A percentile compares a stretch with the other conserved stretches of the same genome.
Evolutionary conservation across 805 yeast species (phyloP).

Genomic region (Lachancea thermotolerans): DNA sequence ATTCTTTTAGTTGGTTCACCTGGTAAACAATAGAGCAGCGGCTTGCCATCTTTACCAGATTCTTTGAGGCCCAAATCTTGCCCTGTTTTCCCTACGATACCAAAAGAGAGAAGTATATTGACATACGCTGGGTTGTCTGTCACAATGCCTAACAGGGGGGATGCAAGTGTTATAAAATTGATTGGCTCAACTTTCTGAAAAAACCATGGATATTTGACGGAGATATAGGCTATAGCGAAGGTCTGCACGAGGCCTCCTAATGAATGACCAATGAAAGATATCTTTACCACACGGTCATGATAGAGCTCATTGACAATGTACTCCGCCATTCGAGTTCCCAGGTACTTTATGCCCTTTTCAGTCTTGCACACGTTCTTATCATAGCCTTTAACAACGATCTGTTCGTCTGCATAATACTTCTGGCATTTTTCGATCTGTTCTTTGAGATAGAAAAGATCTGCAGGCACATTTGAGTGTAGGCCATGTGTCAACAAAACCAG

Average conservation of each 20-base stretch:
- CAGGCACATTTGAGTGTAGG: conserved; percentile 65
- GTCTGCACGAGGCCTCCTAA: conserved; percentile 75
- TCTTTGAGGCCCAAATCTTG: conserved; percentile 60
- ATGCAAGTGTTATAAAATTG: conserved; percentile 66
- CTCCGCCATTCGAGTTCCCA: conserved; percentile 68
- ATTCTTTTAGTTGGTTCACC: conserved; percentile 60
- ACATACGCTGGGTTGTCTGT: conserved; percentile 74
- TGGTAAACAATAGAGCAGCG: conserved; percentile 56
- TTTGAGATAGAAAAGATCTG: conserved; percentile 68
- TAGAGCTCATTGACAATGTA: conserved; percentile 45
- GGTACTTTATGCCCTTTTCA: conserved; percentile 67
- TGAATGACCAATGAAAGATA: conserved; percentile 75
- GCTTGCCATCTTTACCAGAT: conserved; percentile 39
- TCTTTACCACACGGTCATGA: conserved; percentile 39
- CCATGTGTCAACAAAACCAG: conserved; percentile 73
- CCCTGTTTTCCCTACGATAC: conserved; percentile 76
- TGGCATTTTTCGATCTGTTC: conserved; percentile 52
- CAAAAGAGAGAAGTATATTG: conserved; percentile 60
- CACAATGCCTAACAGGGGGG: conserved; percentile 70
- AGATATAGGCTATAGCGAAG: conserved; percentile 68
- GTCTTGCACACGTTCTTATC: conserved; percentile 70
- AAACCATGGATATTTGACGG: conserved; percentile 61
- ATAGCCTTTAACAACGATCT: conserved; percentile 58
- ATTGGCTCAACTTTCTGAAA: conserved; percentile 53
- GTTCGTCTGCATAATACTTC: conserved; percentile 34